Evolutionary conservation across 768 basidiomycete genomes (phyloP), one percentile per base, ranked within the genome.

Genomic region (Mycena metata): DNA sequence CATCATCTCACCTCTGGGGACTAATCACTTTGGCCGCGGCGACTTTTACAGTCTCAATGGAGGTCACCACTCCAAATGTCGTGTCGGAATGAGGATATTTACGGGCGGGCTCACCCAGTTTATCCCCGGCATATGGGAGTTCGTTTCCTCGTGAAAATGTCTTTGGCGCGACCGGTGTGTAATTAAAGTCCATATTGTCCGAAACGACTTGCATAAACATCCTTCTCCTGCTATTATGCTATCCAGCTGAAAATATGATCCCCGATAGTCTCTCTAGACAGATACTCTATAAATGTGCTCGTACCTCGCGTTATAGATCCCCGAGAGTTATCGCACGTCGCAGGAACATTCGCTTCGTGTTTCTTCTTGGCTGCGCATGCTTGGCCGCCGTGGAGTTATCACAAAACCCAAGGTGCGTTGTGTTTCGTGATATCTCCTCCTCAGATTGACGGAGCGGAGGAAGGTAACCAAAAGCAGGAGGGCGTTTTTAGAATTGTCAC

Each of bases 91-190:
- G 92, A 90, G 91, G 5, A 74, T 92, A 67, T 91, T 88, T 59
- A 74, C 85, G 52, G 93, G 94, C 33, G 94, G 94, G 52, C 87
- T 95, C n/a, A 85, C 83, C 13, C 94, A 96, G 74, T 82, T 95
- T 67, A 74, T 94, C 30, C 93, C 92, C 4, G 94, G 94, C 50
- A 93, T 94, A 88, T n/a, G n/a, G n/a, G n/a, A n/a, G n/a, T n/a
- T n/a, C 94, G 76, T 86, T 88, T 68, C 83, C 86, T 1, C 79
- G 85, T 33, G 89, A 88, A 0, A 91, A 92, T 67, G 81, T 83
- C 3, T 92, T 91, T 59, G 88, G 86, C 58, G 90, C 89, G 0
- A 91, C 90, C n/a, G n/a, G n/a, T n/a, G 86, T 82, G 1, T n/a
- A n/a, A n/a, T n/a, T n/a, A n/a, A 12, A 15, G 13, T 5, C 21